These are phyloP conservation scores for Fomitopsis serialis DNA, from an alignment of 768 basidiomycete species.

Conservation along the genomic window DNA sequence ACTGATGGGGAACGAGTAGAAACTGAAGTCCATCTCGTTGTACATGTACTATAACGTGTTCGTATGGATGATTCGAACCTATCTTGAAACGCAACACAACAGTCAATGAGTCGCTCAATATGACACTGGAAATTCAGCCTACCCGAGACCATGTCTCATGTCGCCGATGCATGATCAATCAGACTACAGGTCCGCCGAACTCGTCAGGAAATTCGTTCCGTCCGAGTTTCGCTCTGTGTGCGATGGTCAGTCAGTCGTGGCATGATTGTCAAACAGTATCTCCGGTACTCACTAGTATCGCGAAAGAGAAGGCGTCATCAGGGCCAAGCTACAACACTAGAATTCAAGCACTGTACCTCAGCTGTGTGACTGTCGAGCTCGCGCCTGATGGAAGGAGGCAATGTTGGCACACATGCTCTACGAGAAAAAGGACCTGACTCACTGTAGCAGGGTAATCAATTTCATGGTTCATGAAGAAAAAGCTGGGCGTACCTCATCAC, in stretches of 20 bases:
- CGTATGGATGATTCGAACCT: too few relatives aligned
- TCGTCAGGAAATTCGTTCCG: background rate
- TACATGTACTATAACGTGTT: too few relatives aligned
- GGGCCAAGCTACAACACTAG: too few relatives aligned
- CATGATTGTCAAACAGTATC: too few relatives aligned
- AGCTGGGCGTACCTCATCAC: background rate
- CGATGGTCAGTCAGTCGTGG: background rate
- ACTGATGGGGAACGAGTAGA: too few relatives aligned
- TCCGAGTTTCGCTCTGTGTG: background rate
- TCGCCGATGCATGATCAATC: background rate
- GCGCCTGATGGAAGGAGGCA: background rate
- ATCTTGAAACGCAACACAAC: too few relatives aligned
- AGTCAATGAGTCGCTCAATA: too few relatives aligned
- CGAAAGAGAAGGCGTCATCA: too few relatives aligned
- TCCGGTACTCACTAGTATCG: too few relatives aligned
- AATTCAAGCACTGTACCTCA: background rate
- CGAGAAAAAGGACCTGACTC: background rate
- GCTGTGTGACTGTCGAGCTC: background rate
- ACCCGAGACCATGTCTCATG: too few relatives aligned
- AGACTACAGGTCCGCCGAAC: background rate
- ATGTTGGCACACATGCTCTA: background rate
- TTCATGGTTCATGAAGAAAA: background rate
- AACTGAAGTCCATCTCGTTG: too few relatives aligned
- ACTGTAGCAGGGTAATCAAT: background rate
- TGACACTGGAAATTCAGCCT: too few relatives aligned